phyloP scores from a whole-genome alignment of 2,329 filamentous ascomycete species.

The Cadophora sp. region DNA sequence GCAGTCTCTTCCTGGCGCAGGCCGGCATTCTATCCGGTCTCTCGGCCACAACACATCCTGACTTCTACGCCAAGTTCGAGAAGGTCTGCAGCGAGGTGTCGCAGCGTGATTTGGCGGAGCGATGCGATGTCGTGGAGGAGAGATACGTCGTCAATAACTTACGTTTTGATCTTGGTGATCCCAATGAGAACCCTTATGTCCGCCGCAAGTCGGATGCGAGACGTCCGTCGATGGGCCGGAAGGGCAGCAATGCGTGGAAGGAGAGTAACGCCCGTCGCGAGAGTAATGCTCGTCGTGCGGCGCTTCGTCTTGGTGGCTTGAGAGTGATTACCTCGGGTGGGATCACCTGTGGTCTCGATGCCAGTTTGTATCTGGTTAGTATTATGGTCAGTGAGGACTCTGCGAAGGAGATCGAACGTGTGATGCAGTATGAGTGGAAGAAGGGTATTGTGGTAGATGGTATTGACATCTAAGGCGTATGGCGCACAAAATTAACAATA shows the following conservation, averaged over 20 bases:
- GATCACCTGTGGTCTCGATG: slow-evolving; percentile 81
- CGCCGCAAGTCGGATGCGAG: slow-evolving; percentile 74
- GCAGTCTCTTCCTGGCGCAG: slow-evolving; percentile 77
- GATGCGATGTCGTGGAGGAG: slow-evolving; percentile 83
- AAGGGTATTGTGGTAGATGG: slow-evolving; percentile 87
- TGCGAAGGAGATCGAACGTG: slow-evolving; percentile 75
- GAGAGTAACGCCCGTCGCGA: slow-evolving; percentile 77
- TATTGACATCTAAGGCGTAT: slow-evolving; percentile 71
- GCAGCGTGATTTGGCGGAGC: slow-evolving; percentile 72
- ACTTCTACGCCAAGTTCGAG: slow-evolving; percentile 81
- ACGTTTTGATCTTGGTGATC: slow-evolving; percentile 79
- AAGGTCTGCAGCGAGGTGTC: slow-evolving; percentile 79
- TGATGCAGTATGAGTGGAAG: slow-evolving; percentile 84
- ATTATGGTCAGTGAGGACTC: slow-evolving; percentile 80
- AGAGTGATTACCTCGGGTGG: slow-evolving; percentile 83
- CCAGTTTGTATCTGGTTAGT: slow-evolving; percentile 83
- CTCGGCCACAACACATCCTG: slow-evolving; percentile 82
- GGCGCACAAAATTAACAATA: slow-evolving; percentile 19
- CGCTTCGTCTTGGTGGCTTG: slow-evolving; percentile 62
- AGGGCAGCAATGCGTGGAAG: slow-evolving; percentile 85
- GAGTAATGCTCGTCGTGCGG: slow-evolving; percentile 79
- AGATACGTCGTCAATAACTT: slow-evolving; percentile 92
- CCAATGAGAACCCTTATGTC: slow-evolving; percentile 85
- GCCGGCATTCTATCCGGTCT: slow-evolving; percentile 80
- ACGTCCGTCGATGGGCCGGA: slow-evolving; percentile 70